phyloP scores from a whole-genome alignment of 1,139 yeast species.

The Nematodospora anomalae region DNA sequence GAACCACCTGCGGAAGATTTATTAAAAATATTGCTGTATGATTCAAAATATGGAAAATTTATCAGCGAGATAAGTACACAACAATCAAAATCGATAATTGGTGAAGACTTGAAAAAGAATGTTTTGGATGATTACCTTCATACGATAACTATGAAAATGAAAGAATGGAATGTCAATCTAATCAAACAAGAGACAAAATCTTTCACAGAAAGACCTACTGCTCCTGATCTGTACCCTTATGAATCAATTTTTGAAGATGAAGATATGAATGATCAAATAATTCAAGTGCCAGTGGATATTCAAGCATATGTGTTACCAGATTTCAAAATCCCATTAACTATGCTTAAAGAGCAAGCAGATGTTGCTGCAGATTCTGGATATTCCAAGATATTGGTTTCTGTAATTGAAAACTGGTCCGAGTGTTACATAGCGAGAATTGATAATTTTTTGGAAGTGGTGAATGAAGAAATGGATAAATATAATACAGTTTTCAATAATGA shows the following conservation, averaged over 20 bases:
- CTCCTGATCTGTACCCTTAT: constrained; percentile 62
- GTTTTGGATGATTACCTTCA: constrained; percentile 71
- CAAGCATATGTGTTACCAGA: constrained; percentile 66
- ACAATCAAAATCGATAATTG: constrained; percentile 54
- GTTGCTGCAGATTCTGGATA: constrained; percentile 88
- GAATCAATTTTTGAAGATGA: constrained; percentile 44
- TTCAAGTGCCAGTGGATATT: constrained; percentile 62
- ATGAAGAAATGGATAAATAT: constrained; percentile 53
- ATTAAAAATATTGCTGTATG: constrained; percentile 68
- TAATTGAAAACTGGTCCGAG: constrained; percentile 69
- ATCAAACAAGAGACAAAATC: constrained; percentile 62
- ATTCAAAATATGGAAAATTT: constrained; percentile 58
- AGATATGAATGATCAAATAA: constrained; percentile 54
- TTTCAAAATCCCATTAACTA: constrained; percentile 57
- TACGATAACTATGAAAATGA: constrained; percentile 68
- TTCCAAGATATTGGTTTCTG: constrained; percentile 80
- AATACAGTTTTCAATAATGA: constrained; percentile 47
- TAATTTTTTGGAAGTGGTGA: constrained; percentile 58
- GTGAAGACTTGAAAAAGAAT: constrained; percentile 64
- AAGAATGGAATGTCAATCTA: constrained; percentile 76
- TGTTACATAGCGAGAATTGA: constrained; percentile 61
- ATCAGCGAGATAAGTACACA: constrained; percentile 38
- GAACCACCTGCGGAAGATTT: constrained; percentile 76
- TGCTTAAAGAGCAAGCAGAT: constrained; percentile 89
- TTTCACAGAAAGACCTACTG: constrained; percentile 60